A percentile compares a stretch with the other conserved stretches of the same genome.
phyloP scores from a whole-genome alignment of 169 alveolate genomes.

The Plasmodium vivax region DNA sequence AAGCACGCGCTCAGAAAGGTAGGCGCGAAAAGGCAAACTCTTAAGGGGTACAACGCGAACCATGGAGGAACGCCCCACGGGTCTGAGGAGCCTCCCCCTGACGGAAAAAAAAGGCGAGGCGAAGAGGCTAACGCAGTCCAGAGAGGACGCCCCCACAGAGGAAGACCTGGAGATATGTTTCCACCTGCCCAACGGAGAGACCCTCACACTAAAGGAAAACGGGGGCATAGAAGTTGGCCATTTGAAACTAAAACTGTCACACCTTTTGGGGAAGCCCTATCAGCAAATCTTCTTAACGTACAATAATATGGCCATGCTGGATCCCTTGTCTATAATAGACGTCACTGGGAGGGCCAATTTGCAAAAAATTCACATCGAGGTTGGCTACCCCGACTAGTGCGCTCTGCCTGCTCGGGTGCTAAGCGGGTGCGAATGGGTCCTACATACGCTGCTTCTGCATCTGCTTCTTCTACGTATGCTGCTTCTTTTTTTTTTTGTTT shows the following conservation, averaged over 20 bases:
- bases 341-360: background rate
- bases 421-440: background rate
- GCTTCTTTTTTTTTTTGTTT: background rate
- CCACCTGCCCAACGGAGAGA: constrained; percentile 26
- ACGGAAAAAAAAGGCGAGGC: constrained; percentile 1
- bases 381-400: background rate
- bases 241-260: constrained; percentile 14
- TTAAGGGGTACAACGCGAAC: background rate
- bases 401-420: background rate
- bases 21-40: background rate
- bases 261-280: constrained; percentile 12
- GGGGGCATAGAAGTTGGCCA: constrained; percentile 46
- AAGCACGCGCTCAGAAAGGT: background rate
- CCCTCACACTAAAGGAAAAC: background rate
- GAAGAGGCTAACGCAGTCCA: background rate
- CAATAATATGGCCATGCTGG: constrained; percentile 37
- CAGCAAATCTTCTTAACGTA: constrained; percentile 38
- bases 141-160: background rate
- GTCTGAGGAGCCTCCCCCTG: background rate
- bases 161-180: constrained; percentile 7
- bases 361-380: constrained; percentile 6
- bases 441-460: too few species aligned
- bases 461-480: background rate
- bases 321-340: constrained; percentile 37
- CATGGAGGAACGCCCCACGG: constrained; percentile 24